Conservation (phyloP, 495 filamentous ascomycete genomes). For the Viridothelium virens region DNA sequence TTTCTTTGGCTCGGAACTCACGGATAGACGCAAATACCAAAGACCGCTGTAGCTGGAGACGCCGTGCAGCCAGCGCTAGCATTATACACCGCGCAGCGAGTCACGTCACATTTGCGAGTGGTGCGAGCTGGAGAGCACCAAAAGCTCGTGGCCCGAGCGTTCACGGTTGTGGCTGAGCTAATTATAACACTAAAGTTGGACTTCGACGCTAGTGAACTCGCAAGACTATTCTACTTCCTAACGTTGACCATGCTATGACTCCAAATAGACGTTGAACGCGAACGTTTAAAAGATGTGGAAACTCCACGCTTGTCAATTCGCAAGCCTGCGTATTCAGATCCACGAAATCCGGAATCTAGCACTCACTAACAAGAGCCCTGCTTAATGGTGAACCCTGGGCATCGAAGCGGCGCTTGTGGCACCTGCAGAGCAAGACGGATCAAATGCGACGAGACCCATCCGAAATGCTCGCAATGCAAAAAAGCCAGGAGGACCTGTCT, state of each 20-base stretch:
- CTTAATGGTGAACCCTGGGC: not conserved
- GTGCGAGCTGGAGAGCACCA: too few species aligned
- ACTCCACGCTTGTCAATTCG: not conserved
- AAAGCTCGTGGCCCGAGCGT: too few species aligned
- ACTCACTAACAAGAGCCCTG: not conserved
- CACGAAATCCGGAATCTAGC: not conserved
- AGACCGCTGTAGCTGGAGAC: too few species aligned
- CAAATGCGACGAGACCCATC: not conserved
- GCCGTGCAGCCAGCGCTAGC: too few species aligned
- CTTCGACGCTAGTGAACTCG: slow-evolving; percentile 1
- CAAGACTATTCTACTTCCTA: not conserved
- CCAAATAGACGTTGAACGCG: too few species aligned
- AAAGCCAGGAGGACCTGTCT: not conserved
- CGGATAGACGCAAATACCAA: too few species aligned
- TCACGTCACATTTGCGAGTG: too few species aligned
- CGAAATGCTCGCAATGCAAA: not conserved
- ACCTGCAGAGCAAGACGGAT: not conserved
- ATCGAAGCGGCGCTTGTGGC: not conserved
- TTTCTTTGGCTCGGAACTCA: not conserved
- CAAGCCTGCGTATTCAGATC: not conserved
- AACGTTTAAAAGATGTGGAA: not conserved
- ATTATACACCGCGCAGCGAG: too few species aligned
- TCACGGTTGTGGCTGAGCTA: too few species aligned
- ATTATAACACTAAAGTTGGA: not conserved
- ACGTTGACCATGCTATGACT: not conserved